Evolutionary conservation across 1,284 basidiomycete species (phyloP), one percentile per base, ranked within the genome.

Genomic region (Microbotryomycetes sp.): DNA sequence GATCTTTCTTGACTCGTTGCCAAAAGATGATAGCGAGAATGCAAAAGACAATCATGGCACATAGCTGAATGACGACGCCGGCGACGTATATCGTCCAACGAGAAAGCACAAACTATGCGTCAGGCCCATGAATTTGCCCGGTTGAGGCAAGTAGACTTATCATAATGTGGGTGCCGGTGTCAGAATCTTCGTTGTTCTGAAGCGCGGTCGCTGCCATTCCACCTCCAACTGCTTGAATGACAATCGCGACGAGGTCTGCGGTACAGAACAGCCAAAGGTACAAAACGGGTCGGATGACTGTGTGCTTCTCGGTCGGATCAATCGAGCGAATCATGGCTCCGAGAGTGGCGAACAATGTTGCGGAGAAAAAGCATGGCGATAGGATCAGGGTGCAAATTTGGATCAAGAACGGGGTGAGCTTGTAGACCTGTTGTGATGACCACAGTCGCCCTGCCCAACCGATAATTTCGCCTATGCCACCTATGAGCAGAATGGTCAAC

Each of bases 281-380:
- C 4, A 9, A 4, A n/a, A 4, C 9, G 5, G 31, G 31, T 16
- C 16, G 12, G 54, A 55, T 7, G 23, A 29, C 19, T 26, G 4
- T n/a, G n/a, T 31, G 47, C 12, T 62, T 64, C 54, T 59, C 52
- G 7, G 50, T 42, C 19, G 52, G 48, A 0, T 62, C 67, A 25
- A 66, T 26, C 3, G 60, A 32, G 19, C 58, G 59, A 22, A 66
- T 58, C 30, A 68, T 26, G 46, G 64, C 50, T 3, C 62, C 67
- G 14, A 68, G 54, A 4, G 51, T 15, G 6, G 48, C 64, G 31
- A 66, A 68, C 19, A 54, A 14, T 0, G 53, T 49, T 0, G 64
- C 67, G 4, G 59, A 62, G 59, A 57, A 68, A 55, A 66, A 68
- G 55, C 64, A 66, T 2, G 67, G 67, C 1, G 67, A 59, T 4